phyloP scores from a whole-genome alignment of 352 stramenopile species.

The Globisporangium cederbergense region DNA sequence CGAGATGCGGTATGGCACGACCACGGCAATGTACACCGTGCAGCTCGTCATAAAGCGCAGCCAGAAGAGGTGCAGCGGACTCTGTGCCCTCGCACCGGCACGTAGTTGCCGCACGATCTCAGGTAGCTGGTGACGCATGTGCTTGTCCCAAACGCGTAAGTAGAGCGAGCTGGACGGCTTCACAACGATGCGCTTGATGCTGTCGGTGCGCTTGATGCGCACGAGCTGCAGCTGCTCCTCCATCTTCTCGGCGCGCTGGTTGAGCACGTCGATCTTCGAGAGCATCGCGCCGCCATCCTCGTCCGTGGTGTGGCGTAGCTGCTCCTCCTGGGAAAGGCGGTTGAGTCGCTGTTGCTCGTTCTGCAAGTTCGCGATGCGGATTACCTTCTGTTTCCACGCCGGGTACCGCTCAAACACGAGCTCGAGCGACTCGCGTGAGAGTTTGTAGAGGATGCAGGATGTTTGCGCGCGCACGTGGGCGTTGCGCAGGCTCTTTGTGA shows the following conservation, averaged over 20 bases:
- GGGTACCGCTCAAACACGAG: constrained; percentile 45
- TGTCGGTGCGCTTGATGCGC: constrained; percentile 16
- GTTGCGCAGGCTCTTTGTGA: constrained; percentile 31
- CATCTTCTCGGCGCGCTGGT: constrained; percentile 23
- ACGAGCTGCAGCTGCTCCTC: constrained; percentile 32
- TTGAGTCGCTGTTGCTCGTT: constrained; percentile 17
- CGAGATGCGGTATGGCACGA: constrained; percentile 49
- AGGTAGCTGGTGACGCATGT: background rate
- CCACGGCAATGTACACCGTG: constrained; percentile 37
- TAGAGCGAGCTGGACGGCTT: background rate
- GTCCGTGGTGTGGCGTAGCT: constrained; percentile 16
- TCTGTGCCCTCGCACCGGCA: constrained; percentile 37
- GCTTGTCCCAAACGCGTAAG: background rate
- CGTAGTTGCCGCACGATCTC: constrained; percentile 15
- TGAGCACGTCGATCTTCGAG: constrained; percentile 24
- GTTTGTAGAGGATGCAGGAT: constrained; percentile 44
- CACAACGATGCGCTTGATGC: constrained; percentile 1
- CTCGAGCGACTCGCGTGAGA: constrained; percentile 41
- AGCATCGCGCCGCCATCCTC: constrained; percentile 19
- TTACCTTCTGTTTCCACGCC: constrained; percentile 41
- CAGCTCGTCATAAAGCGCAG: constrained; percentile 26
- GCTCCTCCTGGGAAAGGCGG: constrained; percentile 19
- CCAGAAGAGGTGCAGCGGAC: constrained; percentile 40
- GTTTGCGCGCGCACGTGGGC: constrained; percentile 32
- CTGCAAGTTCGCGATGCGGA: constrained; percentile 37